Evolutionary conservation across 2,329 filamentous ascomycete genomes (phyloP), one percentile per base, ranked within the genome.

Genomic region (Coniochaeta sp.): DNA sequence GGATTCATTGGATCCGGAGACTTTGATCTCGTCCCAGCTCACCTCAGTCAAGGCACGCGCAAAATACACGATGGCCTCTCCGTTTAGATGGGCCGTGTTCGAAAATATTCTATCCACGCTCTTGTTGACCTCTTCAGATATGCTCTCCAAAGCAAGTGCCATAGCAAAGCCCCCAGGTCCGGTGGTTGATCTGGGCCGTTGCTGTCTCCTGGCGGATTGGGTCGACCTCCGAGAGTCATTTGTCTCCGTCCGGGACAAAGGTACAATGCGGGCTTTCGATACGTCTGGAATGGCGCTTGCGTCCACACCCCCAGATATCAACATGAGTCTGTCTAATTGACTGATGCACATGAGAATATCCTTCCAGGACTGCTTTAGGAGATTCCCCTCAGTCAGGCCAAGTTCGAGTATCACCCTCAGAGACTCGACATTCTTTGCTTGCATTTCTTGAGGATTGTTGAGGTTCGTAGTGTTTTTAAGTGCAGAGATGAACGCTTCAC

Each of bases 21-120:
- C 96, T 71, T 96, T 93, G 69, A 99, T 99, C 74, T 99, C 95
- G 70, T 98, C 93, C 95, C 95, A 98, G 74, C 93, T 98, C 65
- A 99, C 93, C 71, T 97, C 92, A 8, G 91, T 96, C 61, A 99
- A 77, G 0, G 95, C 93, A 60, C 88, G 87, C 57, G 96, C 93
- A 72, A 99, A 99, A 72, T 96, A 89, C 1, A 98, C 90, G 68
- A 99, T 99, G 3, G 93, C 93, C 65, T 97, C 92, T 61, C 93
- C 93, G 4, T 90, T 93, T 2, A 99, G 81, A 67, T 96, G 93
- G 9, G 93, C 93, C 0, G 95, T 98, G 70, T 96, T 96, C 55
- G 92, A 96, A 71, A 99, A 99, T 68, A 99, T 98, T 42, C 91
- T 85, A 73, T 99, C 96, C 4, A 99, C 93, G 28, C 89, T 89